Percentiles rank a stretch among this genome's conserved stretches.
Conservation (phyloP, 2,329 filamentous ascomycete genomes). For the Trichoderma gracile region DNA sequence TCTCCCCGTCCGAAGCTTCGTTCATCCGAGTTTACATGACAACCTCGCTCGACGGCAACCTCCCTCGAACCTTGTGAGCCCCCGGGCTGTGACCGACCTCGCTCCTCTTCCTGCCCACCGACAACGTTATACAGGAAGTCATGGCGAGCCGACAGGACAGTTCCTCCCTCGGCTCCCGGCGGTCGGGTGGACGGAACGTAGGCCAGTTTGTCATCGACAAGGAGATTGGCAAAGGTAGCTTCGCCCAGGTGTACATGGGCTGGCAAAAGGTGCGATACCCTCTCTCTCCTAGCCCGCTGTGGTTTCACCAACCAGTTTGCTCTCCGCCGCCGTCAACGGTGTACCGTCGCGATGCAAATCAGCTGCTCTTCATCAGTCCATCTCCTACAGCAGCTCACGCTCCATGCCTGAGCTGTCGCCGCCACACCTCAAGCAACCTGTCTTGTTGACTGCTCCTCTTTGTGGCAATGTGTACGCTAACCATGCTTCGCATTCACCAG, state of each 20-base stretch:
- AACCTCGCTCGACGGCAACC: conserved; percentile 38
- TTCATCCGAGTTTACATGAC: conserved; percentile 44
- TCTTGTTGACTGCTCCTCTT: not conserved
- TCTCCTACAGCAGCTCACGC: not conserved
- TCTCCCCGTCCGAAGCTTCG: conserved; percentile 12
- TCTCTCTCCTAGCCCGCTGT: not conserved
- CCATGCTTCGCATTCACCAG: conserved; percentile 45
- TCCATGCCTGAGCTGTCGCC: not conserved
- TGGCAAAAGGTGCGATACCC: conserved; percentile 67
- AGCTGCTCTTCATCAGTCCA: not conserved
- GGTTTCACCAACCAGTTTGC: conserved; percentile 11
- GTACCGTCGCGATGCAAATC: not conserved
- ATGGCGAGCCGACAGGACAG: conserved; percentile 45
- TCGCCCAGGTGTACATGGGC: conserved; percentile 90
- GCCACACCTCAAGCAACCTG: not conserved
- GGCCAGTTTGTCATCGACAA: conserved; percentile 80
- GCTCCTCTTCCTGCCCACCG: conserved; percentile 38
- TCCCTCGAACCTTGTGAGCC: conserved; percentile 43
- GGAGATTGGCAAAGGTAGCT: conserved; percentile 96
- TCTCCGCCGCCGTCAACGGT: not conserved
- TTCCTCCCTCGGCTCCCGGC: conserved; percentile 41
- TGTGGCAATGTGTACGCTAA: conserved; percentile 1
- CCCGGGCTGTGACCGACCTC: conserved; percentile 38
- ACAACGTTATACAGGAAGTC: conserved; percentile 39
- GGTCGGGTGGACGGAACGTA: conserved; percentile 46